Base-by-base conservation (phyloP, 1,284 basidiomycete species). In the Xerocomus tenax region DNA sequence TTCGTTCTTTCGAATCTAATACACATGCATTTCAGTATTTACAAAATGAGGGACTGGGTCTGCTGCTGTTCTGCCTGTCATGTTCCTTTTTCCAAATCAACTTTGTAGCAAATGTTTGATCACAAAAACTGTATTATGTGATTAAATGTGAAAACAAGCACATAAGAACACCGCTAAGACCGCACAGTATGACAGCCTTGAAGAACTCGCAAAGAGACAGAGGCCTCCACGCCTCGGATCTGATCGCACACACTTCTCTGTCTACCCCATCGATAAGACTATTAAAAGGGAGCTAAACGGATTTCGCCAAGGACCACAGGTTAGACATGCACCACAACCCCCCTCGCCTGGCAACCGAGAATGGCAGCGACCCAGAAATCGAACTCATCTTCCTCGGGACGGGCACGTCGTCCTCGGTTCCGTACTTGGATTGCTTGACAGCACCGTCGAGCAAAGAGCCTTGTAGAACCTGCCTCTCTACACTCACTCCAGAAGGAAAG, bases 361-460 rank as follows among this genome's bases (percentile, higher is more conserved):
- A 45, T 10, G 18, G 16, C 29, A 8, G 16, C 29, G 35, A 43
- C 25, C 16, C n/a, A 32, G 55, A 56, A 21, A 66, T 75, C 47
- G 83, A 87, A 63, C 65, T 87, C 51, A 79, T 87, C 52, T 84
- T 87, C 60, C 76, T 87, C 25, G 84, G 84, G 48, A 87, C 84
- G 32, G 84, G 85, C 38, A 84, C 80, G n/a, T 87, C 84, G 5
- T 78, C 79, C 21, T 79, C 79, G 55, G 50, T 86, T 19, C 84
- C 84, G 5, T 71, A 81, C 50, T 64, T 87, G 45, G 73, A 75
- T 54, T 87, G 84, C 61, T 64, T 87, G 48, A 85, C 83, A 5
- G 76, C 77, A 32, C 71, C 74, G 10, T 71, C 76, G 5, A 70
- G 66, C 13, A 70, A 58, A 18, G 61, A 65, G 19, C 74, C 71